These are phyloP conservation scores for Metschnikowia reukaufii DNA, from an alignment of 805 yeast species.

Conservation along the genomic window DNA sequence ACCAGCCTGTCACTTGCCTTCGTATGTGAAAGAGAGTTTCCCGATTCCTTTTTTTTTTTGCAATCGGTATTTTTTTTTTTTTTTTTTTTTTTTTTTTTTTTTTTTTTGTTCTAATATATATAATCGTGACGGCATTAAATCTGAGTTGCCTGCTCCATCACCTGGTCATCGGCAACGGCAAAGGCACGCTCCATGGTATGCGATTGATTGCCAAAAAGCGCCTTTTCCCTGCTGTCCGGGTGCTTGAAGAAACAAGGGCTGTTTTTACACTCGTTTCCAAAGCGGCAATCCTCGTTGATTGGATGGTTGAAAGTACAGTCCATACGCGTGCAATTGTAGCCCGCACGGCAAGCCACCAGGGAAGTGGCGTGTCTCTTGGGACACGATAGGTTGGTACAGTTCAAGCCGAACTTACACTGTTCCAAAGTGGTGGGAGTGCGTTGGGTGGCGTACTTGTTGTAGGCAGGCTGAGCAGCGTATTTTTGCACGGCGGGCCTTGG, in stretches of 20 bases:
- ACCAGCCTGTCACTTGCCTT: background rate
- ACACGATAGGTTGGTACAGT: constrained; percentile 77
- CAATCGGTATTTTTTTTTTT: background rate
- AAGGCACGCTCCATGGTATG: constrained; percentile 61
- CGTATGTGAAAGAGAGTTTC: background rate
- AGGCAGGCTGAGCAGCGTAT: constrained; percentile 4
- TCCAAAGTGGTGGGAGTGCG: constrained; percentile 57
- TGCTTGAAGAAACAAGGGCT: constrained; percentile 71
- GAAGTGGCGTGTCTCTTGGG: constrained; percentile 82
- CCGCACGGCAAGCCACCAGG: constrained; percentile 75
- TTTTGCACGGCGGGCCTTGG: constrained; percentile 15
- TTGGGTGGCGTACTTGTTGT: constrained; percentile 6
- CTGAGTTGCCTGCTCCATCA: constrained; percentile 66
- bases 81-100: constrained; percentile 13
- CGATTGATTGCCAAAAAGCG: constrained; percentile 22
- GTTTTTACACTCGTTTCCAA: constrained; percentile 73
- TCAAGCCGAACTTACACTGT: constrained; percentile 76
- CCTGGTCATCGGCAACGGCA: constrained; percentile 75
- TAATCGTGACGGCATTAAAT: constrained; percentile 5
- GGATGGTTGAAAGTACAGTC: constrained; percentile 88
- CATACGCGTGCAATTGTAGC: constrained; percentile 70
- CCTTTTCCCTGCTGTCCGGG: constrained; percentile 66
- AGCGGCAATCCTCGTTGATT: constrained; percentile 73
- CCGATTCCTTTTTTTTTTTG: background rate
- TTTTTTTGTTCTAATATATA: constrained; percentile 14